A percentile compares a stretch with the other conserved stretches of the same genome.
phyloP scores from a whole-genome alignment of 2,329 filamentous ascomycete species.

The Lecanoromycetidae sp. region DNA sequence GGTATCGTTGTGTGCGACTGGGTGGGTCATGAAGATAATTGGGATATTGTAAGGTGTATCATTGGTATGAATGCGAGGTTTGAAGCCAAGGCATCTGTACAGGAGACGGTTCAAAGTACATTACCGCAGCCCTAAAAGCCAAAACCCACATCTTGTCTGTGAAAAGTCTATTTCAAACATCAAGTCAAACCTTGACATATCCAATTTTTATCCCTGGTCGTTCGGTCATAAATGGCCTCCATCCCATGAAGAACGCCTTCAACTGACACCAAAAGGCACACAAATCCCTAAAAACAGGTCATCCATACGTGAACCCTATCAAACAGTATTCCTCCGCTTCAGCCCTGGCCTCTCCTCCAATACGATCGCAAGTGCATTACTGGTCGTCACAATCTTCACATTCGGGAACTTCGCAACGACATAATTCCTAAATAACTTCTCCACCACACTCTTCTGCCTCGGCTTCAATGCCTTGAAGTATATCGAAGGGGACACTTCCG shows the following conservation, averaged over 20 bases:
- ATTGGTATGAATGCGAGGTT: slow-evolving; percentile 77
- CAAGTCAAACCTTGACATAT: neutral
- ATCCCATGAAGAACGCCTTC: neutral
- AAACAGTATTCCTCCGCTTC: slow-evolving; percentile 3
- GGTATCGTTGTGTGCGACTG: slow-evolving; percentile 89
- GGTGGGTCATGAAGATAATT: slow-evolving; percentile 77
- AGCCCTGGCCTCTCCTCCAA: neutral
- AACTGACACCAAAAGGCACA: neutral
- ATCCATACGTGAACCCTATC: neutral
- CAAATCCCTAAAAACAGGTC: too few relatives aligned
- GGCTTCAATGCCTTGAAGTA: slow-evolving; percentile 8
- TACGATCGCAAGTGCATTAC: slow-evolving; percentile 2
- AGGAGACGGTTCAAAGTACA: too few relatives aligned
- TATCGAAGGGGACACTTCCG: neutral
- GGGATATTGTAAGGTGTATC: slow-evolving; percentile 78
- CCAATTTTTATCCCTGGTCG: neutral
- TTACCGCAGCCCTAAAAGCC: too few relatives aligned
- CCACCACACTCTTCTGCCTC: slow-evolving; percentile 4
- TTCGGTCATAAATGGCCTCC: neutral
- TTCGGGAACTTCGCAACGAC: slow-evolving; percentile 3
- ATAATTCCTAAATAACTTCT: slow-evolving; percentile 5
- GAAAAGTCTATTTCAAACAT: neutral
- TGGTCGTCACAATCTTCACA: slow-evolving; percentile 3
- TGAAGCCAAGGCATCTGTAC: slow-evolving; percentile 17
- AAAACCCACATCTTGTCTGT: too few relatives aligned